These are phyloP conservation scores for Aaosphaeria arxii DNA, from an alignment of 2,329 filamentous ascomycete genomes.

Conservation along the genomic window DNA sequence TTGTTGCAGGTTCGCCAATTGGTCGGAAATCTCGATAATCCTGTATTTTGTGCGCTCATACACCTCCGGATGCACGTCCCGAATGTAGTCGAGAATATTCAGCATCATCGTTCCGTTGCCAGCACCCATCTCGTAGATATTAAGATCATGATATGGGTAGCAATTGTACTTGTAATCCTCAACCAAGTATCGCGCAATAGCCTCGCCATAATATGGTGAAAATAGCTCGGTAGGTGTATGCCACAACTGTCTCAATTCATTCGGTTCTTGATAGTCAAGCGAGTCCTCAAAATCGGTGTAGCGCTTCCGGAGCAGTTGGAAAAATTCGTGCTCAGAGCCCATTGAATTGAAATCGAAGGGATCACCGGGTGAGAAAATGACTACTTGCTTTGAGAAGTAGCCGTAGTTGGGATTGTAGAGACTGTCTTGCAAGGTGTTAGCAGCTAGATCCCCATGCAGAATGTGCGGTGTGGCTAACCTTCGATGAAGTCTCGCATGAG, in stretches of 20 bases:
- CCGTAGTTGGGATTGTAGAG: slow-evolving; percentile 93
- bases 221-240: slow-evolving; percentile 98
- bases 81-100: slow-evolving; percentile 96
- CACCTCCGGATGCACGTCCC: slow-evolving; percentile 81
- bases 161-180: slow-evolving; percentile 93
- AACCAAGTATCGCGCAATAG: slow-evolving; percentile 92
- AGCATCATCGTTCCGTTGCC: slow-evolving; percentile 97
- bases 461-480: slow-evolving; percentile 48
- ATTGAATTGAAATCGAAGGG: slow-evolving; percentile 85
- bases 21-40: slow-evolving; percentile 90
- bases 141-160: slow-evolving; percentile 93
- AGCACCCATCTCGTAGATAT: slow-evolving; percentile 98
- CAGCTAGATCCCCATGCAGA: not conserved
- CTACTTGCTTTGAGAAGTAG: slow-evolving; percentile 94
- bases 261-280: slow-evolving; percentile 69
- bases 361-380: slow-evolving; percentile 90
- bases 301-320: slow-evolving; percentile 69
- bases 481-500: slow-evolving; percentile 96
- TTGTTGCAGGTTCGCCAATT: slow-evolving; percentile 74
- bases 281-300: slow-evolving; percentile 89
- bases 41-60: slow-evolving; percentile 92
- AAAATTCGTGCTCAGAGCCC: slow-evolving; percentile 82
- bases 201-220: slow-evolving; percentile 93
- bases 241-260: slow-evolving; percentile 88
- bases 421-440: slow-evolving; percentile 60